Evolutionary conservation across 345 rosid genomes (phyloP).

Genomic region (Carallia pectinifolia): DNA sequence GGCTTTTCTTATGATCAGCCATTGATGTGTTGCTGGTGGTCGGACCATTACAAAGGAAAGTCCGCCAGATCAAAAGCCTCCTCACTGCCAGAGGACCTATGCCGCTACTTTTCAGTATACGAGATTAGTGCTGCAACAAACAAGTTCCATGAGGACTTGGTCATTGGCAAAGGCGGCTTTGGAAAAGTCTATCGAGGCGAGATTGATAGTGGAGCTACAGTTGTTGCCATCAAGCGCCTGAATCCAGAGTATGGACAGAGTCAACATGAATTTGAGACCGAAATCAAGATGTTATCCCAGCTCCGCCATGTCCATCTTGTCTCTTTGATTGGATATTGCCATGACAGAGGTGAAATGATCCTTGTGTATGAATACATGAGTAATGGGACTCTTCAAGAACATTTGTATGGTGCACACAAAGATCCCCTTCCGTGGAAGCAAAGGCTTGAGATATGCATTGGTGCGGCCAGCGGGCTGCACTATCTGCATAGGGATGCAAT

Average conservation of each 20-base stretch:
- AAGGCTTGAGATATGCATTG: background rate
- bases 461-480: background rate
- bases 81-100: background rate
- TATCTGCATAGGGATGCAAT: background rate
- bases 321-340: background rate
- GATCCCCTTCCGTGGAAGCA: background rate
- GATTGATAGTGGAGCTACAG: background rate
- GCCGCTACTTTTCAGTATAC: conserved; percentile 4
- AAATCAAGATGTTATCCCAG: background rate
- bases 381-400: background rate
- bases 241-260: conserved; percentile 7
- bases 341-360: background rate
- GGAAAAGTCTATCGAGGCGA: background rate
- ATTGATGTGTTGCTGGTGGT: too few species aligned
- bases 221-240: background rate
- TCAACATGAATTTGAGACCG: background rate
- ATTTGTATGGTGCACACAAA: background rate
- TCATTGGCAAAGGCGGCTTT: background rate
- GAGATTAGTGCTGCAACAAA: conserved; percentile 4
- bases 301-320: background rate
- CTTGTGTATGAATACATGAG: background rate
- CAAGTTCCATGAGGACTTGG: background rate
- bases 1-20: background rate
- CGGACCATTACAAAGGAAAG: too few species aligned
- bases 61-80: background rate